Evolutionary conservation across 805 yeast species (phyloP).

Genomic region (Wickerhamiella sorbophila): DNA sequence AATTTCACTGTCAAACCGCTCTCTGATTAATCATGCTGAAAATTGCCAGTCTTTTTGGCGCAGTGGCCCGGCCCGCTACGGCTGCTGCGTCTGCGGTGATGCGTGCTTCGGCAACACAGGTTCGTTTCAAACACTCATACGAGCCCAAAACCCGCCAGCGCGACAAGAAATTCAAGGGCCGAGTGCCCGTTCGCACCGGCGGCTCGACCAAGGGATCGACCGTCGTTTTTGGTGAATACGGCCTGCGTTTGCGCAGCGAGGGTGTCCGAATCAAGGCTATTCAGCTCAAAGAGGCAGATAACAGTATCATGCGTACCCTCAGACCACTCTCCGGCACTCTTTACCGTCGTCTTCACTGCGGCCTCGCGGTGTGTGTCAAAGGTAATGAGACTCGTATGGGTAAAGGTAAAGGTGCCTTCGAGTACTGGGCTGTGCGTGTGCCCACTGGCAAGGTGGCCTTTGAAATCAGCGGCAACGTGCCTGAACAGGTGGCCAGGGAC

Average conservation of each 20-base stretch:
- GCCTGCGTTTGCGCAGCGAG: constrained; percentile 75
- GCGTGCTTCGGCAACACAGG: not conserved
- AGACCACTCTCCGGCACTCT: constrained; percentile 59
- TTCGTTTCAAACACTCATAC: constrained; percentile 19
- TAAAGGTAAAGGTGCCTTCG: constrained; percentile 96
- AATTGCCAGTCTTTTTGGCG: not conserved
- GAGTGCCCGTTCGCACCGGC: constrained; percentile 88
- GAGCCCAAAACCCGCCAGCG: constrained; percentile 53
- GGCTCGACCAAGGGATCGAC: constrained; percentile 85
- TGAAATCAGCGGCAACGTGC: constrained; percentile 65
- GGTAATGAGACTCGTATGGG: constrained; percentile 99
- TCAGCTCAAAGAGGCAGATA: constrained; percentile 84
- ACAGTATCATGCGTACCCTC: constrained; percentile 66
- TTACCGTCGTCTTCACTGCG: constrained; percentile 69
- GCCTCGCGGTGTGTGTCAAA: constrained; percentile 83
- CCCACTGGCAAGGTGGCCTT: constrained; percentile 90
- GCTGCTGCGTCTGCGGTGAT: not conserved
- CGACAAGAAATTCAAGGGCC: constrained; percentile 78
- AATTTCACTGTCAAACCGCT: no score
- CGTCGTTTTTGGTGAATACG: constrained; percentile 67
- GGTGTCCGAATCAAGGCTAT: constrained; percentile 77
- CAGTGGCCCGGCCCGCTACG: not conserved
- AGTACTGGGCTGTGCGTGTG: constrained; percentile 92
- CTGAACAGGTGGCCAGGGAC: constrained; percentile 80
- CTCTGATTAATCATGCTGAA: not conserved